Base-by-base conservation (phyloP, 2,329 filamentous ascomycete genomes). In the Trichoderma sp. region DNA sequence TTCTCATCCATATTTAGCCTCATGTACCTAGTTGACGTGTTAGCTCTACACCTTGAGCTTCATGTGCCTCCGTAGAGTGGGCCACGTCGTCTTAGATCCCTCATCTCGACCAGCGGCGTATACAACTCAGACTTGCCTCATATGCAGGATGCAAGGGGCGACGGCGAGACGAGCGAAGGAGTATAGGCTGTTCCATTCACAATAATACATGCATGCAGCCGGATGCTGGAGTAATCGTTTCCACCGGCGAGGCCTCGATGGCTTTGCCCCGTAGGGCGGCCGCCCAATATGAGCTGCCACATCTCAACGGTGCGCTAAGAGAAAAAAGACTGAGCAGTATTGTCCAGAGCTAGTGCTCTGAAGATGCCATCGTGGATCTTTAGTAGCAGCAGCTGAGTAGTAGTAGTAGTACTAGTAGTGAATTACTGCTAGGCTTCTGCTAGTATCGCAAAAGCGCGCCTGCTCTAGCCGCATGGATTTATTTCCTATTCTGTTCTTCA, bases 291-390 rank as follows among this genome's bases (percentile, higher is more conserved):
- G 39, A 59, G 14, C 39, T 59, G 39, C 5, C 39, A 28, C 46
- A 28, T 51, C 26, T 59, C n/a, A 54, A 66, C 54, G 37, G 39
- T 18, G 21, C 64, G 39, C 63, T 66, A 56, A 66, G 21, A 66
- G 26, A 18, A 21, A 59, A 18, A 59, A 37, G 28, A 30, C 59
- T 37, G 37, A 66, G 63, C 39, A 58, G 16, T 34, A 5, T 37
- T 16, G n/a, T 28, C 32, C 24, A 37, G 11, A 28, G 64, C 39
- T 30, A 51, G 24, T 54, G 37, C 16, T 56, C 16, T 34, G 21
- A 26, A 32, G 34, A 56, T 56, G 52, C 54, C 37, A 58, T 37
- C 63, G 16, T 39, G 37, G 37, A 39, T 18, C 11, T 54, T 51
- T 28, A 14, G n/a, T 59, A 30, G 52, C 39, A 32, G 14, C 18